Conservation (phyloP, 1,284 basidiomycete genomes). For the Ceraceosorus guamensis region DNA sequence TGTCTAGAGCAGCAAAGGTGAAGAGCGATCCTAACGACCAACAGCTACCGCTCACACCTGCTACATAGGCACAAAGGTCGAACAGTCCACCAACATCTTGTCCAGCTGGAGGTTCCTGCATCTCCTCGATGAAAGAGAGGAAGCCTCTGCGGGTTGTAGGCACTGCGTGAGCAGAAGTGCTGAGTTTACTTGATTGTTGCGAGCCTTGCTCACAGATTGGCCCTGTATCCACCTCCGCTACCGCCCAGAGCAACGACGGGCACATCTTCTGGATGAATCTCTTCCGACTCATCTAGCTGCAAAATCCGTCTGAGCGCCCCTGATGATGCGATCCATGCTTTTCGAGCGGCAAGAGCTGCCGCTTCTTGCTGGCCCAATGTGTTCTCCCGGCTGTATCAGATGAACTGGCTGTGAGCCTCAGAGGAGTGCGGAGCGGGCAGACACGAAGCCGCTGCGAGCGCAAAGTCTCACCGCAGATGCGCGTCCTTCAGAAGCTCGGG, state of each 20-base stretch:
- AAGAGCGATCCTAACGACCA: conserved; percentile 44
- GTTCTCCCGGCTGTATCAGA: not conserved
- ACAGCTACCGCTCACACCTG: conserved; percentile 46
- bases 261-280: conserved; percentile 44
- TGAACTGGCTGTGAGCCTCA: not conserved
- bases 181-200: conserved; percentile 25
- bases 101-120: conserved; percentile 3
- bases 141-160: not conserved
- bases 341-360: not conserved
- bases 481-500: conserved; percentile 44
- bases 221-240: conserved; percentile 46
- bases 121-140: conserved; percentile 3
- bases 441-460: not conserved
- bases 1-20: conserved; percentile 28
- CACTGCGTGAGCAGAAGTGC: conserved; percentile 28
- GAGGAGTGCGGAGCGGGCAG: not conserved
- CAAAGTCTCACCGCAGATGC: conserved; percentile 12
- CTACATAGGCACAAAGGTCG: conserved; percentile 42
- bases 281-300: conserved; percentile 20
- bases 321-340: conserved; percentile 2
- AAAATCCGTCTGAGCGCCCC: conserved; percentile 17
- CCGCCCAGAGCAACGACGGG: conserved; percentile 45
- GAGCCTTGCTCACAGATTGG: conserved; percentile 24
- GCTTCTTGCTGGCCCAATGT: conserved; percentile 2
- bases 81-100: conserved; percentile 21